These are phyloP conservation scores for Ceriops zippeliana DNA, from an alignment of 345 rosid genomes.

Conservation along the genomic window DNA sequence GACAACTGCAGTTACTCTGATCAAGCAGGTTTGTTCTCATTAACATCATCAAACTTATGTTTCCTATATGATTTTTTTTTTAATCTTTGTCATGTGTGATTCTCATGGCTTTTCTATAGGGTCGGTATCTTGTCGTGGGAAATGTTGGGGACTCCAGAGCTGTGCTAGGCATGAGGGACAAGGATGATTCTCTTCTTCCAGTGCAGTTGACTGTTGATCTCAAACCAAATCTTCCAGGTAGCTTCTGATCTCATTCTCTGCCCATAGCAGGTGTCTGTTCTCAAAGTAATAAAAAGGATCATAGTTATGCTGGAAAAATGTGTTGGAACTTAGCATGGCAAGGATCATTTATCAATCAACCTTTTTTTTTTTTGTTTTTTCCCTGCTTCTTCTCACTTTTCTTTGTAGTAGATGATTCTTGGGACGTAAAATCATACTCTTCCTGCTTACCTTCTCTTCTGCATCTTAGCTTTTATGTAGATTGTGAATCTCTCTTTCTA, in stretches of 20 bases:
- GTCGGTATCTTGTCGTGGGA: constrained; percentile 69
- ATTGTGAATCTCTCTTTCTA: no score
- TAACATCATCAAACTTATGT: not conserved
- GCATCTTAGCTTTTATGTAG: no score
- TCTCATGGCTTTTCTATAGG: constrained; percentile 40
- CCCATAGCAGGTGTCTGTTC: not conserved
- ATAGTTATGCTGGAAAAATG: not conserved
- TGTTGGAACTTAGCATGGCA: not conserved
- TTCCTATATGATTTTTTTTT: not conserved
- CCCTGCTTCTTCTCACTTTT: not conserved
- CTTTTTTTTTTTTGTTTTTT: not conserved
- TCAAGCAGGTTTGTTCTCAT: constrained; percentile 67
- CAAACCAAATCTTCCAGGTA: constrained; percentile 97
- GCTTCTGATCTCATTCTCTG: not conserved
- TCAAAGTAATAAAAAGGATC: not conserved
- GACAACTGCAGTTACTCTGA: constrained; percentile 90
- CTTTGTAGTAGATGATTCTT: not conserved
- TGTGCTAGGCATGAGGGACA: constrained; percentile 70
- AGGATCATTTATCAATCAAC: not conserved
- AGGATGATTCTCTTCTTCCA: constrained; percentile 60
- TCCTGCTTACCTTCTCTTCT: no score
- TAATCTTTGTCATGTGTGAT: constrained; percentile 7
- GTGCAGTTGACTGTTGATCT: constrained; percentile 97
- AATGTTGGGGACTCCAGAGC: constrained; percentile 98
- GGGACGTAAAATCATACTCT: no score